These are phyloP conservation scores for Phytomonas sp. DNA, from an alignment of 208 protist species.

Conservation along the genomic window DNA sequence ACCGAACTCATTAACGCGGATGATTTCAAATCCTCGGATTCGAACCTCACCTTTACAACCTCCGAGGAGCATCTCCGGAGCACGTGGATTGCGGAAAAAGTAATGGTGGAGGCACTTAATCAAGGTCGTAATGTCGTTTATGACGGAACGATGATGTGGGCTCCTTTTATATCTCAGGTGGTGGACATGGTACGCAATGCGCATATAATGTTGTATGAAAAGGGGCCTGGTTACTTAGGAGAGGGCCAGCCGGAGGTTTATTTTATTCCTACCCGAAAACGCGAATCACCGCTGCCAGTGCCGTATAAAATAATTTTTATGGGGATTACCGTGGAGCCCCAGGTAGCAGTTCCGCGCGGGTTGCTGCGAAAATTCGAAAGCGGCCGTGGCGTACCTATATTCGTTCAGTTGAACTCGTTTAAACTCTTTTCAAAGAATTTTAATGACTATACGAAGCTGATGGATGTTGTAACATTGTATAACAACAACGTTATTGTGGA, in stretches of 20 bases:
- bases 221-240: conserved; percentile 54
- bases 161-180: conserved; percentile 72
- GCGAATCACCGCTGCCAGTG: conserved; percentile 24
- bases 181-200: conserved; percentile 75
- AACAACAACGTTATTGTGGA: conserved; percentile 87
- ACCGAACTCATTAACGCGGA: conserved; percentile 80
- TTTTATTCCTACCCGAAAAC: conserved; percentile 30
- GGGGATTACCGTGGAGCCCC: conserved; percentile 81
- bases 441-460: conserved; percentile 35
- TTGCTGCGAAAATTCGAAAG: conserved; percentile 79
- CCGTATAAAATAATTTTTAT: conserved; percentile 73
- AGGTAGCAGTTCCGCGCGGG: conserved; percentile 76
- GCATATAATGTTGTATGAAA: conserved; percentile 51
- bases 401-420: conserved; percentile 77
- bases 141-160: conserved; percentile 89
- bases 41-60: conserved; percentile 16
- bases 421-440: conserved; percentile 82
- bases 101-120: conserved; percentile 77
- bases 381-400: conserved; percentile 70
- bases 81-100: conserved; percentile 63
- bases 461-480: conserved; percentile 66
- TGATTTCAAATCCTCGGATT: conserved; percentile 62
- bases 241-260: conserved; percentile 51
- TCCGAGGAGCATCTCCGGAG: conserved; percentile 46
- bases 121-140: conserved; percentile 75